Evolutionary conservation across 441 rosid genomes (phyloP), one percentile per base, ranked within the genome.

Genomic region (Mallotus japonicus): DNA sequence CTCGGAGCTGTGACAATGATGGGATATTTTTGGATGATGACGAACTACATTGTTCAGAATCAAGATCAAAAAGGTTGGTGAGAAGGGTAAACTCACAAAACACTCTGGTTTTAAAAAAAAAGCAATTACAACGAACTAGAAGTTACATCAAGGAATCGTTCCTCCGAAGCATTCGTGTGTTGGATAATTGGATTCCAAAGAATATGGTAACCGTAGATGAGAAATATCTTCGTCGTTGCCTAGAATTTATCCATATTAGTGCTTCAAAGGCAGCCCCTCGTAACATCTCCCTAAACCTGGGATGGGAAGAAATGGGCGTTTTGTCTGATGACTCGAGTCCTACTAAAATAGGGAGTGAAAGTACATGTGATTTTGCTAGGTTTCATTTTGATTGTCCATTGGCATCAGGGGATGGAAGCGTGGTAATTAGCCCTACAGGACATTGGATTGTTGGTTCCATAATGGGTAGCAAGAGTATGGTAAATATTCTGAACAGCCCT

Each of bases 391-490:
- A 86, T 55, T 80, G 84, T 81, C 87, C 93, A 0, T 67, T 85
- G 82, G 83, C 74, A 1, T 80, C 78, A 73, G 92, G 76, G 67
- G 61, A 76, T 55, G 90, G 83, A 53, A 81, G 77, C 75, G 65
- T 81, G 63, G 87, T 83, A 58, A 77, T 85, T 44, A 77, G 85
- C 66, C 83, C 90, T n/a, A 75, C 80, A 12, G 86, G 84, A 37
- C 77, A 80, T 24, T 83, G 88, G 87, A 81, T 83, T 76, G 78
- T 79, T 74, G 90, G 89, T 72, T 85, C 94, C 12, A 83, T 93
- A 20, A 85, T 85, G 86, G 90, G 88, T 64, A 87, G 87, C 85
- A 84, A 84, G 72, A 93, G 97, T 76, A 88, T 84, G 92, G 73
- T 81, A 24, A 88, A 85, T 72, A 72, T 84, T 81, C 73, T 89